Evolutionary conservation across 2,329 filamentous ascomycete genomes (phyloP).

Genomic region (Keithomyces neogunnii): DNA sequence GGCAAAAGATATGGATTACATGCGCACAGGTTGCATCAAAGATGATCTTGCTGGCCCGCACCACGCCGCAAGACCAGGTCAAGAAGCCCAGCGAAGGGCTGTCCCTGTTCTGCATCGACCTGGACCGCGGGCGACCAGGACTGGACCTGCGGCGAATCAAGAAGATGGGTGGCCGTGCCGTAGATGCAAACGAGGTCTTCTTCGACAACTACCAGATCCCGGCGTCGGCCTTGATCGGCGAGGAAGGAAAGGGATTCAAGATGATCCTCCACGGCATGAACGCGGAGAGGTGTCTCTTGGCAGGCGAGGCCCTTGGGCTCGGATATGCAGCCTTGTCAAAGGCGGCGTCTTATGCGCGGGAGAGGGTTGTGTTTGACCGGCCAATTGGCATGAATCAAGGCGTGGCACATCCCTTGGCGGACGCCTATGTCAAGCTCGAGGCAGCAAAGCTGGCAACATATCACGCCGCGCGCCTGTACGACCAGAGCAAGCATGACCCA

Average conservation of each 20-base stretch:
- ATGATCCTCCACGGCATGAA: slow-evolving; percentile 76
- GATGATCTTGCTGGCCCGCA: slow-evolving; percentile 77
- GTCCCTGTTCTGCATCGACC: slow-evolving; percentile 72
- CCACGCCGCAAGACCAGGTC: slow-evolving; percentile 58
- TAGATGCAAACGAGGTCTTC: slow-evolving; percentile 83
- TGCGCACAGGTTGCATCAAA: slow-evolving; percentile 74
- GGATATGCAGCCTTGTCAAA: slow-evolving; percentile 62
- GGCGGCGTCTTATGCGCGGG: slow-evolving; percentile 57
- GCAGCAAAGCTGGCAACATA: slow-evolving; percentile 57
- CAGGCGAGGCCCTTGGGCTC: slow-evolving; percentile 71
- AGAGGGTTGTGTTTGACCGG: slow-evolving; percentile 56
- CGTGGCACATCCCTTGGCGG: slow-evolving; percentile 56
- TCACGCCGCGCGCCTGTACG: slow-evolving; percentile 56
- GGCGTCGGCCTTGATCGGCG: slow-evolving; percentile 55
- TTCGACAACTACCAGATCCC: slow-evolving; percentile 71
- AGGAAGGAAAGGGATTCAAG: slow-evolving; percentile 69
- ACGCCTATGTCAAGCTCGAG: slow-evolving; percentile 57
- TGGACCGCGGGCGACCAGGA: slow-evolving; percentile 51
- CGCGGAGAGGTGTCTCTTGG: slow-evolving; percentile 65
- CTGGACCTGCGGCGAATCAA: slow-evolving; percentile 64
- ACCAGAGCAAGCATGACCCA: slow-evolving; percentile 40
- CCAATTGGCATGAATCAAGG: slow-evolving; percentile 60
- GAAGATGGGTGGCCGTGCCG: slow-evolving; percentile 78
- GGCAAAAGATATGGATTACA: slow-evolving; percentile 87
- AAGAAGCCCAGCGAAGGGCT: slow-evolving; percentile 66